These are phyloP conservation scores for Choricystis sp. DNA, from an alignment of 139 green algal species.

Conservation along the genomic window DNA sequence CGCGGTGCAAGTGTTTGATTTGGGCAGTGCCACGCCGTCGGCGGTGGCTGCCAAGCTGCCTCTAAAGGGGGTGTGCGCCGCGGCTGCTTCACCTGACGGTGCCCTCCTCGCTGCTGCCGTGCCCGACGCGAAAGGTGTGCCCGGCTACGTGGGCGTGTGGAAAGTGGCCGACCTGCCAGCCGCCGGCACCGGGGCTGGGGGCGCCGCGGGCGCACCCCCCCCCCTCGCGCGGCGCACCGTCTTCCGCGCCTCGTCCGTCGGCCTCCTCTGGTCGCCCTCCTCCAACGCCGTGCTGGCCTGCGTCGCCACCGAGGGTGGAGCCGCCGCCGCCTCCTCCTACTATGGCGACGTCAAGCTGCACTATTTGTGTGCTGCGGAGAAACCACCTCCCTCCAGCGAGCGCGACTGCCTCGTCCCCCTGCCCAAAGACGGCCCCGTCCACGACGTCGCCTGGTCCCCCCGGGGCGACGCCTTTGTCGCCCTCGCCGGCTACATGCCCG, in stretches of 20 bases:
- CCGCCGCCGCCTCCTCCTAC: conserved; percentile 76
- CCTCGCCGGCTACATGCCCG: conserved; percentile 46
- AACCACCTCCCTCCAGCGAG: too few species aligned
- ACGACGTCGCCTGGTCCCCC: conserved; percentile 89
- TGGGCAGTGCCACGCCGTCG: conserved; percentile 7
- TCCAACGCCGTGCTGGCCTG: conserved; percentile 51
- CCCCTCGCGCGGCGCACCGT: conserved; percentile 10
- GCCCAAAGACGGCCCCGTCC: conserved; percentile 74
- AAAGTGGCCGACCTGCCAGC: conserved; percentile 11
- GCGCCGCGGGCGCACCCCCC: background rate
- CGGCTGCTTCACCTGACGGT: conserved; percentile 28
- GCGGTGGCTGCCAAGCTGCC: conserved; percentile 18
- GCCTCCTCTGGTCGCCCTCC: conserved; percentile 34
- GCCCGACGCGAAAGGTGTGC: conserved; percentile 57
- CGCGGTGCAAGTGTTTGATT: conserved; percentile 67
- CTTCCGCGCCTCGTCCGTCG: conserved; percentile 20
- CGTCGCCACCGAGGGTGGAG: conserved; percentile 74
- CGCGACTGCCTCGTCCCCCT: conserved; percentile 51
- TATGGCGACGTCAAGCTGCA: conserved; percentile 83
- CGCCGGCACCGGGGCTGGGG: conserved; percentile 11
- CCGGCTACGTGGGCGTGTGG: conserved; percentile 49
- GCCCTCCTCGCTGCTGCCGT: conserved; percentile 33
- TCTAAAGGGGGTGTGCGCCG: conserved; percentile 42
- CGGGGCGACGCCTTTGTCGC: conserved; percentile 66
- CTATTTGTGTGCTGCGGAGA: conserved; percentile 54